Base-by-base conservation (phyloP, 2,329 filamentous ascomycete species). In the Xylariales sp. region DNA sequence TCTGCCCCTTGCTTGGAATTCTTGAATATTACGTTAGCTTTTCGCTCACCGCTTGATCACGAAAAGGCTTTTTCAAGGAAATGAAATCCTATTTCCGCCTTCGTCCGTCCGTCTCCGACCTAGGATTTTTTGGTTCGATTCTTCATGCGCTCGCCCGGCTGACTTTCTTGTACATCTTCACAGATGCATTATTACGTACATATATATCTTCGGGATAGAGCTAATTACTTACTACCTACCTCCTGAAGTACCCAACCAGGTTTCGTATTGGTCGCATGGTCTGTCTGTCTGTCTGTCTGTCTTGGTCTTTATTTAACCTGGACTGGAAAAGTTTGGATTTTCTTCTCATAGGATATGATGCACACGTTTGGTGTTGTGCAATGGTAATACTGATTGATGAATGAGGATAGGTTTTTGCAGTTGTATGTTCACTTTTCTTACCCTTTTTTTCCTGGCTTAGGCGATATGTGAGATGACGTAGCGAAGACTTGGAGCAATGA, bases 241-340 rank as follows among this genome's bases (percentile, higher is more conserved):
- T 23, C 23, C 1, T 16, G 4, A 30, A 54, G 32, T n/a, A 45
- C 18, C 12, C 6, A 39, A 34, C 14, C 53, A 14, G 10, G 5
- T 52, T 36, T 48, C 1, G 34, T 49, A 57, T 16, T 28, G 56
- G 52, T 12, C 23, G 70, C 75, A 76, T 78, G 74, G 77, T 77
- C 77, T 76, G 77, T 77, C 75, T 74, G 73, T 72, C 68, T 74
- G 59, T 67, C 43, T 66, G 66, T 75, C 28, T 41, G 45, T 28
- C 61, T 50, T 46, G 61, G n/a, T 69, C 67, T 55, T 55, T 68
- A 2, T 39, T 39, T 23, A 23, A 23, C 23, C 23, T 23, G 23
- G 23, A 23, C 23, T 23, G 23, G 23, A 23, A 23, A 23, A 23
- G 23, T 23, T 23, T 23, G 23, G 23, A 23, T 23, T 23, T 23